These are phyloP conservation scores for Knoxdaviesia proteae DNA, from an alignment of 2,329 filamentous ascomycete species.

Conservation along the genomic window DNA sequence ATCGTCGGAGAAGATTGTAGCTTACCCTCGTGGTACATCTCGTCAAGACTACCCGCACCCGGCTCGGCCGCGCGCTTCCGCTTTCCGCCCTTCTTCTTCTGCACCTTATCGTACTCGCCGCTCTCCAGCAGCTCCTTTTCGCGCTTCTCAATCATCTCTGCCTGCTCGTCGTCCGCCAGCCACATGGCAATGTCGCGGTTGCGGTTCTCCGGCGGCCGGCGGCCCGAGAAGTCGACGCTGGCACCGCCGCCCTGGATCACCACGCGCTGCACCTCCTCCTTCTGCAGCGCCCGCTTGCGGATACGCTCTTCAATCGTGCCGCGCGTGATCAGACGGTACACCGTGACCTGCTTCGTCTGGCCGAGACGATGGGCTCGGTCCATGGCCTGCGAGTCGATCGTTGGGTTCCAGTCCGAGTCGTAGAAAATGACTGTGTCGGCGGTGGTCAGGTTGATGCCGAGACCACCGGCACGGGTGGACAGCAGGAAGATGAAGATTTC, in stretches of 20 bases:
- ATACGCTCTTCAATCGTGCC: slow-evolving; percentile 97
- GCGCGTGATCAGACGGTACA: slow-evolving; percentile 91
- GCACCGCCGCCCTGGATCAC: slow-evolving; percentile 85
- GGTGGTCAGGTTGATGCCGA: slow-evolving; percentile 91
- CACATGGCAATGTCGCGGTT: slow-evolving; percentile 98
- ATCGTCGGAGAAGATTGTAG: slow-evolving; percentile 5
- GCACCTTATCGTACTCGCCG: slow-evolving; percentile 43
- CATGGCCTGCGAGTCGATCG: slow-evolving; percentile 97
- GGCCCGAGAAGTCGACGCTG: slow-evolving; percentile 90
- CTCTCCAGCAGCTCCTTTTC: slow-evolving; percentile 70
- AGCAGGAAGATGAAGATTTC: slow-evolving; percentile 96
- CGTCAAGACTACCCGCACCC: slow-evolving; percentile 46
- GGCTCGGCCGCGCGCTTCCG: slow-evolving; percentile 30
- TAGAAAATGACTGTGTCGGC: slow-evolving; percentile 99
- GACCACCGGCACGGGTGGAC: slow-evolving; percentile 86
- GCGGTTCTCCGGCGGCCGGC: slow-evolving; percentile 67
- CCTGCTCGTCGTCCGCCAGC: slow-evolving; percentile 93
- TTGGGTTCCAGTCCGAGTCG: slow-evolving; percentile 98
- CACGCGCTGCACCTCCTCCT: slow-evolving; percentile 95
- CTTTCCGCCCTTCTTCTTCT: slow-evolving; percentile 38
- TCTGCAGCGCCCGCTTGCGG: slow-evolving; percentile 86
- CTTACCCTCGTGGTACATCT: slow-evolving; percentile 98
- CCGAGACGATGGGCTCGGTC: slow-evolving; percentile 94
- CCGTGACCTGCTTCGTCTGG: slow-evolving; percentile 86
- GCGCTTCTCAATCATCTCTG: slow-evolving; percentile 77